Percentiles rank a stretch among this genome's conserved stretches.
phyloP scores from a whole-genome alignment of 2,329 filamentous ascomycete species.

The Tolypocladium ovalisporum region DNA sequence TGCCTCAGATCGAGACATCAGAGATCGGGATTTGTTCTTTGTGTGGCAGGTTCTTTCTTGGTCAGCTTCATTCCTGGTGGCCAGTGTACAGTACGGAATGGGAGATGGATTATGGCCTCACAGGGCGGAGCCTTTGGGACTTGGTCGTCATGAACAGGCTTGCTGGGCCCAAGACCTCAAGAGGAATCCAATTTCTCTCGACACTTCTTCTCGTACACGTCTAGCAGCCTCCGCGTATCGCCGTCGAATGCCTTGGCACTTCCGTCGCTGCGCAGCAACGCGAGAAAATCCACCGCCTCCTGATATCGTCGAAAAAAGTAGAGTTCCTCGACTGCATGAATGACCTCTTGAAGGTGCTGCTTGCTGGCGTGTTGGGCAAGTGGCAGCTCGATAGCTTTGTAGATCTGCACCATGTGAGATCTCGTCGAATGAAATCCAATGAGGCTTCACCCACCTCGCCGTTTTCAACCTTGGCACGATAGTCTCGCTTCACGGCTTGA shows the following conservation, averaged over 20 bases:
- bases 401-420: constrained; percentile 25
- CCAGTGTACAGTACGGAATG: too few species aligned
- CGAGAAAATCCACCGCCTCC: constrained; percentile 31
- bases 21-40: too few species aligned
- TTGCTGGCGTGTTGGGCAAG: constrained; percentile 28
- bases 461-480: constrained; percentile 40
- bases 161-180: neutral
- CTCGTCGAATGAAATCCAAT: neutral
- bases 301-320: constrained; percentile 40
- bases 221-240: constrained; percentile 29
- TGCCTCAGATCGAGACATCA: too few species aligned
- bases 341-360: constrained; percentile 34
- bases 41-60: too few species aligned
- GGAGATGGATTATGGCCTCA: too few species aligned
- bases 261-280: constrained; percentile 19
- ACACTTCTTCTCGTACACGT: constrained; percentile 32
- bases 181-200: constrained; percentile 15
- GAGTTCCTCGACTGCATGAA: constrained; percentile 47
- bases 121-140: too few species aligned
- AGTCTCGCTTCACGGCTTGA: constrained; percentile 31
- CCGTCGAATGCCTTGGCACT: constrained; percentile 25
- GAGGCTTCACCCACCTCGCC: constrained; percentile 32
- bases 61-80: too few species aligned
- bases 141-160: neutral
- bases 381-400: constrained; percentile 30